Evolutionary conservation across 2,329 filamentous ascomycete species (phyloP).

Genomic region (Neocucurbitaria cava): DNA sequence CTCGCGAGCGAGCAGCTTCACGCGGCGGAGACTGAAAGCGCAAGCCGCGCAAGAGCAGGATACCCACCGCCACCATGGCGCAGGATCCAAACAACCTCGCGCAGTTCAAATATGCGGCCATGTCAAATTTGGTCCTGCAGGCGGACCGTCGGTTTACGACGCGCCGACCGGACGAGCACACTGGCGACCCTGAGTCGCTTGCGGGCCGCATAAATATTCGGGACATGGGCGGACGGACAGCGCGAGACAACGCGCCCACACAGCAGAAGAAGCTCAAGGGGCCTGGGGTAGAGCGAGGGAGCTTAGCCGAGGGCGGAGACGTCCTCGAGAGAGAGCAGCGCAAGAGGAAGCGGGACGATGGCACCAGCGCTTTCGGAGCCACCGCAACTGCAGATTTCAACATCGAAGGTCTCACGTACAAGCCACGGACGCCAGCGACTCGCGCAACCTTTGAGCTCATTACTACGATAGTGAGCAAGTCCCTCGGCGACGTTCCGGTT

Average conservation of each 20-base stretch:
- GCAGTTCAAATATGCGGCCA: constrained; percentile 98
- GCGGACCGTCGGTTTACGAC: constrained; percentile 96
- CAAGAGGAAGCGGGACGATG: constrained; percentile 80
- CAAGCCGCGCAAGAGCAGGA: constrained; percentile 27
- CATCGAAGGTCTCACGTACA: constrained; percentile 90
- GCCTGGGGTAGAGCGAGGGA: constrained; percentile 76
- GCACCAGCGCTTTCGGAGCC: constrained; percentile 69
- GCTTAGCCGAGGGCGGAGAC: constrained; percentile 80
- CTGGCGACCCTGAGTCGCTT: constrained; percentile 95
- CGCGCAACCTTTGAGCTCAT: constrained; percentile 94
- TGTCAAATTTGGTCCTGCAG: constrained; percentile 99
- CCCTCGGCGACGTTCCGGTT: constrained; percentile 90
- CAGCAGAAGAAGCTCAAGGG: constrained; percentile 73
- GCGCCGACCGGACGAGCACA: constrained; percentile 90
- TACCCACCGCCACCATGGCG: constrained; percentile 32
- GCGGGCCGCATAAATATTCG: constrained; percentile 91
- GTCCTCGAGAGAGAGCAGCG: constrained; percentile 83
- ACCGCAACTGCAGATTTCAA: constrained; percentile 80
- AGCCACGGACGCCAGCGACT: constrained; percentile 88
- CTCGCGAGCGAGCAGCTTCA: constrained; percentile 10
- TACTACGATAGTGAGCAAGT: constrained; percentile 84
- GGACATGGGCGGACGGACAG: constrained; percentile 90
- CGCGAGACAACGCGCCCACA: constrained; percentile 79
- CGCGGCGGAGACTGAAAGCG: constrained; percentile 20
- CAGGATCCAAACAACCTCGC: constrained; percentile 70